Evolutionary conservation across 2,329 filamentous ascomycete genomes (phyloP), one percentile per base, ranked within the genome.

Genomic region (Ceratocystis cubensis): DNA sequence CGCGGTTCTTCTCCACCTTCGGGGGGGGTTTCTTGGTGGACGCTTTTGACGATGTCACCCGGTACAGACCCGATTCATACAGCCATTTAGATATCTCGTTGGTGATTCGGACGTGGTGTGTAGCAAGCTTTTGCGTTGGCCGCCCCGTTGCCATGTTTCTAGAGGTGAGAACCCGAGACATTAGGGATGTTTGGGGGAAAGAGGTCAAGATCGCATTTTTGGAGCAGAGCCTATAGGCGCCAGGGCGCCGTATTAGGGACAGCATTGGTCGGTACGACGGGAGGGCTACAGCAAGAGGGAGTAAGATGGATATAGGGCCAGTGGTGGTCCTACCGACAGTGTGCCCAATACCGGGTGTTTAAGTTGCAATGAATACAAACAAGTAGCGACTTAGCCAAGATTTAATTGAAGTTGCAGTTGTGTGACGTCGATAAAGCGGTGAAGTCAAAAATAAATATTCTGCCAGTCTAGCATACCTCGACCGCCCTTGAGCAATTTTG

Each of bases 1-100:
- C 75, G 25, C 84, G 74, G 66, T 66, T 65, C 66, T 66, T 65
- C 17, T 69, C 68, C 1, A 57, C 66, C 8, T 62, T 57, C 15
- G 61, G 30, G 1, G 65, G 64, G 1, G 30, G 65, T 20, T 57
- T 57, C 20, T 45, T 13, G 8, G n/a, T 50, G 17, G 41, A 6
- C 22, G 64, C 57, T n/a, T 64, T 61, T 7, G 37, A 15, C 22
- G 61, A 41, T 17, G 61, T 22, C 25, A 64, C 64, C 45, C 63
- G 44, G 61, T 59, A 67, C 37, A 69, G 48, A 15, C 65, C 66
- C 25, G 68, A 67, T 1, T 61, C 56, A n/a, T 28, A 17, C 37
- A 69, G 56, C 61, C 62, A 63, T 30, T 64, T 22, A 4, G 64
- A 63, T 1, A 64, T 20, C 10, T 25, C 30, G 25, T 61, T 65